Base-by-base conservation (phyloP, 2,329 filamentous ascomycete genomes). In the Trichophyton simii region DNA sequence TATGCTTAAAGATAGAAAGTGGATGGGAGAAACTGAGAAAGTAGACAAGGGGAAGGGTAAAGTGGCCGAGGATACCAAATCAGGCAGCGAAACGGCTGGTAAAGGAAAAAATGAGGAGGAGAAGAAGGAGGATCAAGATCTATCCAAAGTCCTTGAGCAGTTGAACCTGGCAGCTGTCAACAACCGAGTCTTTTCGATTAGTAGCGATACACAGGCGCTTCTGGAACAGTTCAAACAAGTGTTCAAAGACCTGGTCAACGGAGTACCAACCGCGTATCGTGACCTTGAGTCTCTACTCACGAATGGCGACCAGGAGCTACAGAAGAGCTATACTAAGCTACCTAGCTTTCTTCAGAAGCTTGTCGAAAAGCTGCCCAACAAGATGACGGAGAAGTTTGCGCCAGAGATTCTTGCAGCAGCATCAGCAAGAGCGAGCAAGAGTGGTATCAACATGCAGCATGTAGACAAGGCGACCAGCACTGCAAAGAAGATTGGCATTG, bases 161-260 rank as follows among this genome's bases (percentile, higher is more conserved):
- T 82, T 99, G 64, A 91, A 95, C 70, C 83, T 95, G 36, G 83
- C 87, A 3, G 88, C 89, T 4, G 83, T 87, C 66, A 91, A 95
- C 78, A 94, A 95, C 76, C 87, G 86, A 62, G 89, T 89, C 63
- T 89, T 96, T 73, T 87, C 86, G 11, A 82, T 96, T 62, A 89
- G 88, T n/a, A 82, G 84, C 63, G 91, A 95, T 67, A 92, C 89
- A 0, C 85, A 90, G 64, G 87, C 89, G 65, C 81, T 96, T 34
- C 83, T 96, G 59, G 83, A 85, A 60, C 84, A 86, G 64, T 99
- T 99, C 79, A 95, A 90, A 1, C 80, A 91, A 61, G 86, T 96
- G 38, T 87, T 99, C 70, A 94, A 92, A 71, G 94, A 99, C 72
- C 82, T 96, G 15, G 83, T 94, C 68, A 91, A 91, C 71, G 94